phyloP scores from a whole-genome alignment of 2,329 filamentous ascomycete genomes.

The Akanthomyces muscarius region DNA sequence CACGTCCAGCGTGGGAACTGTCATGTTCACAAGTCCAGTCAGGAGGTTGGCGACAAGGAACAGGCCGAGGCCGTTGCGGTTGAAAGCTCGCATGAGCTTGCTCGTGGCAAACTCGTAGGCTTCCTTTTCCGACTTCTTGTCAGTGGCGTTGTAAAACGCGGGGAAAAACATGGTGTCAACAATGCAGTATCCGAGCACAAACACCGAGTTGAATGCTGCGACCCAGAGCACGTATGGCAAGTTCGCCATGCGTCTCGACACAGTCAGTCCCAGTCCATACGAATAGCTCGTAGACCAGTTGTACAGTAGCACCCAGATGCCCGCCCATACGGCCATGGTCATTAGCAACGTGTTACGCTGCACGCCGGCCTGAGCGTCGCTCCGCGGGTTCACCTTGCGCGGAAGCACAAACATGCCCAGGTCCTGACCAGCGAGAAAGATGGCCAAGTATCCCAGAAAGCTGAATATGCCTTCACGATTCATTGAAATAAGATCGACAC shows the following conservation, averaged over 20 bases:
- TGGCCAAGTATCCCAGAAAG: slow-evolving; percentile 88
- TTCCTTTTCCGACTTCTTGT: slow-evolving; percentile 56
- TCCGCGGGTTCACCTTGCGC: slow-evolving; percentile 43
- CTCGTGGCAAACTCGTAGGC: slow-evolving; percentile 70
- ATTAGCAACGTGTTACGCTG: slow-evolving; percentile 57
- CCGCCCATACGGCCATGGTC: slow-evolving; percentile 60
- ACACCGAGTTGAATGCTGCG: slow-evolving; percentile 81
- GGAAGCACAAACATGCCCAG: slow-evolving; percentile 78
- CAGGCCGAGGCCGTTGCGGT: slow-evolving; percentile 79
- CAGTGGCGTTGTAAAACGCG: slow-evolving; percentile 56
- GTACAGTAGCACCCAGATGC: slow-evolving; percentile 68
- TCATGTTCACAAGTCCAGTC: slow-evolving; percentile 86
- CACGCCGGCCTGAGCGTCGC: slow-evolving; percentile 38
- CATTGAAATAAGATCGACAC: slow-evolving; percentile 74
- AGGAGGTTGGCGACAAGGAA: slow-evolving; percentile 87
- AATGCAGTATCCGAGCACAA: slow-evolving; percentile 72
- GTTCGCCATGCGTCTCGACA: slow-evolving; percentile 88
- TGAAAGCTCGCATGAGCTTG: slow-evolving; percentile 75
- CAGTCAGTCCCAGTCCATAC: slow-evolving; percentile 68
- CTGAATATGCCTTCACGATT: slow-evolving; percentile 96
- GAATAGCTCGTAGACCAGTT: slow-evolving; percentile 61
- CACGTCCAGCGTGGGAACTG: slow-evolving; percentile 74
- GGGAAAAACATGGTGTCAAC: slow-evolving; percentile 80
- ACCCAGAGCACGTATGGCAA: slow-evolving; percentile 93
- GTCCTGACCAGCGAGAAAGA: slow-evolving; percentile 86